Evolutionary conservation across 108 stramenopile species (phyloP), one percentile per base, ranked within the genome.

Genomic region (Nitzschia sp.): DNA sequence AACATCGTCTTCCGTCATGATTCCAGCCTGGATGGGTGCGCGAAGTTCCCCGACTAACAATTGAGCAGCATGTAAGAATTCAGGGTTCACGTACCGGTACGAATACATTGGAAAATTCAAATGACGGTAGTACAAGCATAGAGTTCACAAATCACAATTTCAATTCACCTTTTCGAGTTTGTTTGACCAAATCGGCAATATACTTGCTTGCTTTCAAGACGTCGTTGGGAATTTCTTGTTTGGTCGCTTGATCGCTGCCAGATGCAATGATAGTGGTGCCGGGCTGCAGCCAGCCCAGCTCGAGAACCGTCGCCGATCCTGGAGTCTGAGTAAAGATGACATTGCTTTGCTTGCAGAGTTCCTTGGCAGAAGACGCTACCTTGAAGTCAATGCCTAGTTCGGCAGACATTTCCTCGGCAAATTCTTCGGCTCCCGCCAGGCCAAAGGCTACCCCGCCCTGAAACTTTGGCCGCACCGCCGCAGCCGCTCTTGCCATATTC

Each of bases 221-320:
- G 58, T 94, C 90, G 11, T 82, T 75, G 22, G 96, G 96, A 36
- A 69, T 94, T 78, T 97, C 96, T 66, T 91, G 84, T 77, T 97
- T 97, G 28, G 96, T 96, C 31, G 94, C 93, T 79, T 97, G 96
- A 71, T 97, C 96, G 33, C 82, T 86, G 4, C 96, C 96, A 23
- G 89, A 90, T 0, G 94, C 94, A 76, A 97, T 96, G 58, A 97
- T 95, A 27, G 96, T 97, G 0, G 89, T 88, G 38, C 94, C 96
- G 15, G 91, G 84, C 57, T 84, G 84, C 2, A 97, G 75, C 86
- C 83, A 81, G 54, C 81, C 87, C 46, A 88, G 73, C 59, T 96
- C 89, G 65, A 96, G 75, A 13, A 95, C 92, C 4, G 89, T 80
- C 1, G 68, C 30, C 25, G 81, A 68, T 19, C 93, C 96, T 13